Evolutionary conservation across 2,329 filamentous ascomycete genomes (phyloP).

Genomic region (Teratosphaeriaceae sp.): DNA sequence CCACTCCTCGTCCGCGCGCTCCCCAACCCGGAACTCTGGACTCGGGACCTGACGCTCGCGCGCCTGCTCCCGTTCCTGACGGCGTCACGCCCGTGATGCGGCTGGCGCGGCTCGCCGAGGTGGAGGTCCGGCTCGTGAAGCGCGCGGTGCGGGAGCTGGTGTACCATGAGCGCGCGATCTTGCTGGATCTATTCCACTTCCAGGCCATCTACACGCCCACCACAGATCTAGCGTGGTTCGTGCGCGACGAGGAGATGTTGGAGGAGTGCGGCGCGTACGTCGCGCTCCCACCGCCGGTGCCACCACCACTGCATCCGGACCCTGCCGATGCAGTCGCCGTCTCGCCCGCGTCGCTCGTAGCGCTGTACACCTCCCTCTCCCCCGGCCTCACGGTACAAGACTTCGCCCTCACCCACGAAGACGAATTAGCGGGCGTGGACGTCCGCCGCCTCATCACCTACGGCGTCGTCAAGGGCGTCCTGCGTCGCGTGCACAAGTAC

Average conservation of each 20-base stretch:
- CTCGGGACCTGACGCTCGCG: slow-evolving; percentile 69
- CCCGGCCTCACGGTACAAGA: slow-evolving; percentile 79
- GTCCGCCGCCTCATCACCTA: slow-evolving; percentile 90
- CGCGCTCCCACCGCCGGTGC: slow-evolving; percentile 35
- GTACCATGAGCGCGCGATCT: slow-evolving; percentile 84
- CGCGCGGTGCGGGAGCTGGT: slow-evolving; percentile 83
- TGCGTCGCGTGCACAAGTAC: slow-evolving; percentile 91
- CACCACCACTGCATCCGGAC: too few relatives aligned
- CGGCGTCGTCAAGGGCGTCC: slow-evolving; percentile 87
- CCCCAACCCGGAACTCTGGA: slow-evolving; percentile 47
- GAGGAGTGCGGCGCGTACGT: slow-evolving; percentile 87
- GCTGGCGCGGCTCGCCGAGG: slow-evolving; percentile 78
- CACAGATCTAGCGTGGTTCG: slow-evolving; percentile 69
- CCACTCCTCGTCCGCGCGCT: slow-evolving; percentile 61
- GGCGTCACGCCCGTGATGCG: slow-evolving; percentile 83
- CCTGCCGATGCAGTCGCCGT: slow-evolving; percentile 4
- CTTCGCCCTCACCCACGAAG: slow-evolving; percentile 73
- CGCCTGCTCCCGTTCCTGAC: slow-evolving; percentile 82
- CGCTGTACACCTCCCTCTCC: slow-evolving; percentile 77
- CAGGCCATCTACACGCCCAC: slow-evolving; percentile 83
- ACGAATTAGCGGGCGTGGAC: slow-evolving; percentile 67
- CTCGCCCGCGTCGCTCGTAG: slow-evolving; percentile 49
- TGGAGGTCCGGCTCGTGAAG: slow-evolving; percentile 78
- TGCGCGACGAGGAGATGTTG: slow-evolving; percentile 68
- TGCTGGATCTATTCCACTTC: slow-evolving; percentile 95